A percentile compares a stretch with the other conserved stretches of the same genome.
phyloP scores from a whole-genome alignment of 306 rosid species.

The Inga leiocalycina region DNA sequence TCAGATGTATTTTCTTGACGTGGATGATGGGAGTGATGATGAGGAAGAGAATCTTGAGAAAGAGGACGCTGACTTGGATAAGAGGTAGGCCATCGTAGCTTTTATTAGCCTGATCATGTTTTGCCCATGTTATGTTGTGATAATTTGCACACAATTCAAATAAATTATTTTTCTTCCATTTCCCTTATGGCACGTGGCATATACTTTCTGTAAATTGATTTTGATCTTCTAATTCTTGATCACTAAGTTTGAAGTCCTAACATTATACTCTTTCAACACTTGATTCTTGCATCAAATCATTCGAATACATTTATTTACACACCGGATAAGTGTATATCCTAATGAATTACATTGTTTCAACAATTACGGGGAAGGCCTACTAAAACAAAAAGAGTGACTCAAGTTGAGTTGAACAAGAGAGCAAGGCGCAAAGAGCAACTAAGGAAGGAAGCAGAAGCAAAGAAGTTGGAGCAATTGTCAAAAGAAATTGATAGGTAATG shows the following conservation, averaged over 20 bases:
- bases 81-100: slow-evolving; percentile 47
- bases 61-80: slow-evolving; percentile 54
- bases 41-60: slow-evolving; percentile 52
- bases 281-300: background rate
- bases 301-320: background rate
- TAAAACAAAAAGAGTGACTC: slow-evolving; percentile 70
- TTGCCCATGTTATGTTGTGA: background rate
- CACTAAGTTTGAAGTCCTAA: background rate
- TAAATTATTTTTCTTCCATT: slow-evolving; percentile 6
- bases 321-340: background rate
- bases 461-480: slow-evolving; percentile 56
- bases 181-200: background rate
- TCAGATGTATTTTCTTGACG: slow-evolving; percentile 85
- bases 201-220: slow-evolving; percentile 11
- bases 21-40: slow-evolving; percentile 65
- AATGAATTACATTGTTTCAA: slow-evolving; percentile 31
- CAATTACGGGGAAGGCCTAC: slow-evolving; percentile 48
- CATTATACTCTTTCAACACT: background rate
- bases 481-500: slow-evolving; percentile 85
- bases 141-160: background rate
- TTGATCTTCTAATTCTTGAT: background rate
- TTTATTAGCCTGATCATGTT: background rate
- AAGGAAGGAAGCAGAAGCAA: slow-evolving; percentile 60
- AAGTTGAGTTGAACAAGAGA: slow-evolving; percentile 75
- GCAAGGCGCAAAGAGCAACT: slow-evolving; percentile 64